These are phyloP conservation scores for Fusarium aywerte DNA, from an alignment of 2,329 filamentous ascomycete genomes.

Conservation along the genomic window DNA sequence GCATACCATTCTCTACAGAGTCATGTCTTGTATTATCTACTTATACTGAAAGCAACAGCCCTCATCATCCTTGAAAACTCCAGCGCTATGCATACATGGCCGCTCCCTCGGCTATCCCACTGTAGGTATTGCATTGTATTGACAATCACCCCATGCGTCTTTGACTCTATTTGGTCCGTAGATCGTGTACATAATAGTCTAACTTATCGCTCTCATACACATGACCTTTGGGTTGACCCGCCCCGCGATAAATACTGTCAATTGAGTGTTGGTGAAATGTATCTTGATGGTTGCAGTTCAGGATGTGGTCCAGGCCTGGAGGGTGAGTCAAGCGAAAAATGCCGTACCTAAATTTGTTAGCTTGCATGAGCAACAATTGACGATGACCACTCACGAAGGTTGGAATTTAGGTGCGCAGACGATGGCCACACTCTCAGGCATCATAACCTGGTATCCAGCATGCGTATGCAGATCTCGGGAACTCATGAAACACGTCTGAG, in stretches of 20 bases:
- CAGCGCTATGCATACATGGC: conserved; percentile 38
- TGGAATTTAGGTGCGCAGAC: conserved; percentile 88
- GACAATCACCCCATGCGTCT: not conserved
- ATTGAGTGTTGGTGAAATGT: conserved; percentile 82
- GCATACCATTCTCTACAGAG: not conserved
- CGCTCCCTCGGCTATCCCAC: not conserved
- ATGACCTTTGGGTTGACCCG: conserved; percentile 72
- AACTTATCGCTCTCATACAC: conserved; percentile 75
- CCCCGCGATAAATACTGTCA: conserved; percentile 81
- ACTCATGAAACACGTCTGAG: conserved; percentile 98
- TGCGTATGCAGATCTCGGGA: conserved; percentile 94
- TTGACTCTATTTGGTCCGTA: conserved; percentile 52
- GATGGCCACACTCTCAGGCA: conserved; percentile 95
- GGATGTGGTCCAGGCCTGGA: conserved; percentile 85
- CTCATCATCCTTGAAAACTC: conserved; percentile 28
- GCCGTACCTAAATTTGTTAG: conserved; percentile 72
- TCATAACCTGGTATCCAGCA: conserved; percentile 93
- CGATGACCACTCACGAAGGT: conserved; percentile 69
- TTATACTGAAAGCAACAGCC: not conserved
- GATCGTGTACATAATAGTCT: conserved; percentile 68
- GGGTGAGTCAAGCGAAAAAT: conserved; percentile 95
- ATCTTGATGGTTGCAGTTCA: conserved; percentile 79
- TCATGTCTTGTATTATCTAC: not conserved
- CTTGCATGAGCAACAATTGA: not conserved
- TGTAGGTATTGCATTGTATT: not conserved